Evolutionary conservation across 1,284 basidiomycete species (phyloP).

Genomic region (Paramarasmius palmivorus): DNA sequence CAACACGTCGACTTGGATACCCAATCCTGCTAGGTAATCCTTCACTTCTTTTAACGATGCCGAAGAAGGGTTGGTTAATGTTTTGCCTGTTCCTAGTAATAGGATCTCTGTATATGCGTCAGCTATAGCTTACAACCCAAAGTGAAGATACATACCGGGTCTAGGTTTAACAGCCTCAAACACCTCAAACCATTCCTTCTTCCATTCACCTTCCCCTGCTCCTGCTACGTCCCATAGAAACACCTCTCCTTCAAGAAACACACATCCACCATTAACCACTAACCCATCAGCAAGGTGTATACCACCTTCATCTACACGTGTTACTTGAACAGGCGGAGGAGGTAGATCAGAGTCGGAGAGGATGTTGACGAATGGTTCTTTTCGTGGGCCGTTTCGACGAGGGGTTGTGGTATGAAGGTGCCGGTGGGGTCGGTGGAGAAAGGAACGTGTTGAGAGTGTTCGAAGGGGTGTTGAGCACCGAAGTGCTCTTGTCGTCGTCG

Average conservation of each 20-base stretch:
- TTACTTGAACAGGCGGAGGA: slow-evolving; percentile 71
- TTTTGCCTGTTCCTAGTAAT: slow-evolving; percentile 84
- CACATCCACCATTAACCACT: slow-evolving; percentile 71
- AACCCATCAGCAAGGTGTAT: slow-evolving; percentile 77
- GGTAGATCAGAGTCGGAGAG: slow-evolving; percentile 68
- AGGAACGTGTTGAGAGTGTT: no score
- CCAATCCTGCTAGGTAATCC: slow-evolving; percentile 72
- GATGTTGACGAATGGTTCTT: slow-evolving; percentile 59
- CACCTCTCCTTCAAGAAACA: slow-evolving; percentile 86
- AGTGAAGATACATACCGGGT: slow-evolving; percentile 70
- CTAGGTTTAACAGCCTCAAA: slow-evolving; percentile 83
- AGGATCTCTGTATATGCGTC: slow-evolving; percentile 69
- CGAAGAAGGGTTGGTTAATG: slow-evolving; percentile 71
- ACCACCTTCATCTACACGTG: slow-evolving; percentile 57
- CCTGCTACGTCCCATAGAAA: slow-evolving; percentile 86
- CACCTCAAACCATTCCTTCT: slow-evolving; percentile 70
- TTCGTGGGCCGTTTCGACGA: neutral
- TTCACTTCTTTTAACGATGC: no score
- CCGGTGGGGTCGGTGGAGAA: no score
- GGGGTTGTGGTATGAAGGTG: neutral
- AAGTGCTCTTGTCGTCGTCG: no score
- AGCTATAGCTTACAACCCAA: neutral
- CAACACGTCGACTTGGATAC: slow-evolving; percentile 87
- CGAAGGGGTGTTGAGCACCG: no score
- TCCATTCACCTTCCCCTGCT: slow-evolving; percentile 67